Conservation (phyloP, 805 yeast species). For the Komagataella pastoris region DNA sequence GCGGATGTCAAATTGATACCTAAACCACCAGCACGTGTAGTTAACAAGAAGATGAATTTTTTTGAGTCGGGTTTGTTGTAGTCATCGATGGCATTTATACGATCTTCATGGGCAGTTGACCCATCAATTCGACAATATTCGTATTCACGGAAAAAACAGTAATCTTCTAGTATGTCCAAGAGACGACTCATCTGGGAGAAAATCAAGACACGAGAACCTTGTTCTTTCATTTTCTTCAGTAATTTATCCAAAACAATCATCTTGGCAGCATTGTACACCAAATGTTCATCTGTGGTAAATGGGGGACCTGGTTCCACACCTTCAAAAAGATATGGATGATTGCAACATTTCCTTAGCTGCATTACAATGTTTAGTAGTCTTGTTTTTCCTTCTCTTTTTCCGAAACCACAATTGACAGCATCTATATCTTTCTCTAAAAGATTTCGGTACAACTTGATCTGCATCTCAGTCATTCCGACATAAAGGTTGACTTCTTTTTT, state of each 20-base stretch:
- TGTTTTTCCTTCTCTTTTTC: slow-evolving; percentile 64
- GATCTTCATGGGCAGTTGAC: slow-evolving; percentile 66
- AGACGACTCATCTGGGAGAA: slow-evolving; percentile 79
- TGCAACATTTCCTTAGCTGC: slow-evolving; percentile 79
- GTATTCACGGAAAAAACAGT: slow-evolving; percentile 55
- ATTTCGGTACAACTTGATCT: slow-evolving; percentile 63
- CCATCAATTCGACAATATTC: slow-evolving; percentile 77
- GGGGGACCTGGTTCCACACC: slow-evolving; percentile 98
- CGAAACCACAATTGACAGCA: slow-evolving; percentile 75
- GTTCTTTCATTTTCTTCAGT: slow-evolving; percentile 50
- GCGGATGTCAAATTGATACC: slow-evolving; percentile 79
- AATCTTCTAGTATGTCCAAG: slow-evolving; percentile 71
- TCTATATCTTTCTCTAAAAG: slow-evolving; percentile 69
- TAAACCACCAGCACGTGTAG: slow-evolving; percentile 85
- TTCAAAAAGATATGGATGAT: slow-evolving; percentile 92
- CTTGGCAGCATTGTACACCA: slow-evolving; percentile 61
- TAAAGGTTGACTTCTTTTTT: slow-evolving; percentile 65
- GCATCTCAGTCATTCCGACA: slow-evolving; percentile 70
- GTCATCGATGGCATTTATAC: slow-evolving; percentile 73
- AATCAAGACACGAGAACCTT: slow-evolving; percentile 69
- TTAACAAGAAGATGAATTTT: slow-evolving; percentile 61
- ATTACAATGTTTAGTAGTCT: slow-evolving; percentile 69
- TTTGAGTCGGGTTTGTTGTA: slow-evolving; percentile 70
- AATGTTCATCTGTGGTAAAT: slow-evolving; percentile 72
- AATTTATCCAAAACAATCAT: slow-evolving; percentile 59